A percentile compares a stretch with the other conserved stretches of the same genome.
phyloP scores from a whole-genome alignment of 352 stramenopile species.

The Pythium brachiatum region DNA sequence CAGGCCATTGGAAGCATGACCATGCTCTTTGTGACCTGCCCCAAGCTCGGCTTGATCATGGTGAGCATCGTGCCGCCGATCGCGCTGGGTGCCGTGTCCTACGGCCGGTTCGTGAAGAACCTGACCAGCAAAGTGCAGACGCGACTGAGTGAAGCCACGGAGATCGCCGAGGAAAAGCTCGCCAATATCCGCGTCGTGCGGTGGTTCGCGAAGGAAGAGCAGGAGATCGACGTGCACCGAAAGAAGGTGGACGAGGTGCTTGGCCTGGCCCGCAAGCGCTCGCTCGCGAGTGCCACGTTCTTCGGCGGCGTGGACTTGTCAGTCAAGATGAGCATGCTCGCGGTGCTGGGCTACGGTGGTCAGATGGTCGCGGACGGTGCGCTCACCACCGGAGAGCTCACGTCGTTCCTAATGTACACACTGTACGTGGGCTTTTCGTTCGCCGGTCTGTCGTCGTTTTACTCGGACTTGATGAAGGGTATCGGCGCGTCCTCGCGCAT shows the following conservation, averaged over 20 bases:
- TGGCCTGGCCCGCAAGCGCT: slow-evolving; percentile 60
- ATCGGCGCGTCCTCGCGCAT: slow-evolving; percentile 87
- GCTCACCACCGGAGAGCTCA: slow-evolving; percentile 89
- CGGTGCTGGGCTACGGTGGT: slow-evolving; percentile 90
- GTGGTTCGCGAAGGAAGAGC: slow-evolving; percentile 81
- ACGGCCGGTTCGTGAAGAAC: slow-evolving; percentile 86
- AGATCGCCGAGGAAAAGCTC: slow-evolving; percentile 92
- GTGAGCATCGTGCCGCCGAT: slow-evolving; percentile 90
- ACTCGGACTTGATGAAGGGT: slow-evolving; percentile 89
- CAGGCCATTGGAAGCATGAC: slow-evolving; percentile 83
- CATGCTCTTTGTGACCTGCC: slow-evolving; percentile 92
- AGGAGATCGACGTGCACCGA: slow-evolving; percentile 62
- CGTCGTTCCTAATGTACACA: slow-evolving; percentile 93
- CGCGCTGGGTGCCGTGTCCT: slow-evolving; percentile 83
- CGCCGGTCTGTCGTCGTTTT: slow-evolving; percentile 90
- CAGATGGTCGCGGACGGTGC: slow-evolving; percentile 84
- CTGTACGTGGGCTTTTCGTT: slow-evolving; percentile 90
- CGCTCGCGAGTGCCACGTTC: slow-evolving; percentile 77
- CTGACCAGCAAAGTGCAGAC: slow-evolving; percentile 89
- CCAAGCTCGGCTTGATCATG: slow-evolving; percentile 88
- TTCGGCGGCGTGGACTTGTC: slow-evolving; percentile 83
- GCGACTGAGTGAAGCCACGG: slow-evolving; percentile 87
- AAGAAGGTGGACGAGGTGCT: slow-evolving; percentile 65
- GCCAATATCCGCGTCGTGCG: slow-evolving; percentile 91
- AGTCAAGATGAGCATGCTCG: slow-evolving; percentile 88